Percentiles rank a stretch among this genome's conserved stretches.
These are phyloP conservation scores for Hortaea sp. DNA, from an alignment of 2,329 filamentous ascomycete species.

Conservation along the genomic window DNA sequence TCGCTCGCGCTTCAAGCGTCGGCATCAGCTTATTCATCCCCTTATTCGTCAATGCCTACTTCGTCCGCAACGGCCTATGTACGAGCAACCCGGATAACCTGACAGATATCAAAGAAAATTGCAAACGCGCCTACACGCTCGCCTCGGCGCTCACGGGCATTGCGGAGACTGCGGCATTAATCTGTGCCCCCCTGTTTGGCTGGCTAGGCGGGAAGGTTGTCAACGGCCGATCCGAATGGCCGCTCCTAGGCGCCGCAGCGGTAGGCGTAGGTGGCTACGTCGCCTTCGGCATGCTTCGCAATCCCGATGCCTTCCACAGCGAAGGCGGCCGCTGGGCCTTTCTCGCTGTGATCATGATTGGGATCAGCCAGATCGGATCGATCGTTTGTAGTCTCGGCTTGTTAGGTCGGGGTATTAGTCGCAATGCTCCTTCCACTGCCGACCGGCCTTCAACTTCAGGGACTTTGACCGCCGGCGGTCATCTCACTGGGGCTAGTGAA, in stretches of 20 bases:
- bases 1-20: conserved; percentile 87
- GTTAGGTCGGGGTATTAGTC: conserved; percentile 68
- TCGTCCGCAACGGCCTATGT: conserved; percentile 72
- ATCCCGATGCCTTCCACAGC: conserved; percentile 59
- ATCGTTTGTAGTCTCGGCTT: conserved; percentile 94
- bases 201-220: conserved; percentile 63
- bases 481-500: conserved; percentile 3
- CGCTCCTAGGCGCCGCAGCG: conserved; percentile 60
- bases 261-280: conserved; percentile 71
- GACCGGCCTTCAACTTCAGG: conserved; percentile 5
- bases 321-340: conserved; percentile 50
- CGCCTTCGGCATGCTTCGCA: conserved; percentile 63
- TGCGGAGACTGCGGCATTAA: conserved; percentile 74
- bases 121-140: conserved; percentile 75
- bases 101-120: conserved; percentile 69
- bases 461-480: conserved; percentile 9
- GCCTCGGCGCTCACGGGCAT: conserved; percentile 80
- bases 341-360: conserved; percentile 66
- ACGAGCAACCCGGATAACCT: conserved; percentile 35
- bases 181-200: conserved; percentile 80
- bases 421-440: conserved; percentile 17
- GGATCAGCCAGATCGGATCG: conserved; percentile 87
- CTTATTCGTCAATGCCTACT: conserved; percentile 84
- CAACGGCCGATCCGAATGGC: conserved; percentile 47
- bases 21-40: conserved; percentile 93